Evolutionary conservation across 306 rosid genomes (phyloP).

Genomic region (Casuarina glauca): DNA sequence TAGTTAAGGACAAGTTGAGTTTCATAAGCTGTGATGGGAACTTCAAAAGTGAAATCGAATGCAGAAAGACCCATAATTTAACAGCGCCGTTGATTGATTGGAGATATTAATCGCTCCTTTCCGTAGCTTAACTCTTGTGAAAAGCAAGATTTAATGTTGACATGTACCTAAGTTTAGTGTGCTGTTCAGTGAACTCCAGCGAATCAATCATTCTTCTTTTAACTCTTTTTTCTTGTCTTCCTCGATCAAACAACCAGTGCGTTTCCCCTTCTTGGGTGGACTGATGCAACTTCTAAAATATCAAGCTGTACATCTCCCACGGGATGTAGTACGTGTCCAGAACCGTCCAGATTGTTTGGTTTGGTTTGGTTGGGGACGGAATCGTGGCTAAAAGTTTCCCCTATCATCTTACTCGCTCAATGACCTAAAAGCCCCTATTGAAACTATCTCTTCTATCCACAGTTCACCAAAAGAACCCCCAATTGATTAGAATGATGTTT

Average conservation of each 20-base stretch:
- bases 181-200: neutral
- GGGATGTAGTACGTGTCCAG: constrained; percentile 16
- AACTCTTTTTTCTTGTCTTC: neutral
- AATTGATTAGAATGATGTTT: no score
- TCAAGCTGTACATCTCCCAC: constrained; percentile 4
- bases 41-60: neutral
- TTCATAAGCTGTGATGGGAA: neutral
- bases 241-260: neutral
- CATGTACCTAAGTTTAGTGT: neutral
- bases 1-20: neutral
- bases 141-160: neutral
- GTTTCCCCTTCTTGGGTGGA: neutral
- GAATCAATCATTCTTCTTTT: neutral
- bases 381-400: no score
- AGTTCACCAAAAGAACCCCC: no score
- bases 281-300: constrained; percentile 12
- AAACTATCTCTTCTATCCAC: no score
- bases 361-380: neutral
- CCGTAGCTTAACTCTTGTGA: neutral
- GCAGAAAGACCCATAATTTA: neutral
- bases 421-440: no score
- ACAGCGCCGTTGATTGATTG: neutral
- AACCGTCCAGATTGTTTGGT: constrained; percentile 31
- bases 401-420: no score
- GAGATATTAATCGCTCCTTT: neutral